A percentile compares a stretch with the other conserved stretches of the same genome.
Conservation (phyloP, 345 rosid genomes). For the Aegle marmelos region DNA sequence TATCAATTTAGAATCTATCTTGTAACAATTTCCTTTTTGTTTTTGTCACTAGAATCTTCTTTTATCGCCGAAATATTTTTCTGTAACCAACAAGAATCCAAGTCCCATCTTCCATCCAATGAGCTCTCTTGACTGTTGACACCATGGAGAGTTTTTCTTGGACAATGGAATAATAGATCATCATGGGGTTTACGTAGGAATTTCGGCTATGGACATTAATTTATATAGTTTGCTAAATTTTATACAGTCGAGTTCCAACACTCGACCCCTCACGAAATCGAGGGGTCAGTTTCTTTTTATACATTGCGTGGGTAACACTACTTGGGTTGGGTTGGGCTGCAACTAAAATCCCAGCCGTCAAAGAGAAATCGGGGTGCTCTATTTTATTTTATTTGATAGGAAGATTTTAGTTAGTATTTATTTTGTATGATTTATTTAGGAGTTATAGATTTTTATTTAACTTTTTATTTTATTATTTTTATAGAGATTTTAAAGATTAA, state of each 20-base stretch:
- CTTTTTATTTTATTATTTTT: no score
- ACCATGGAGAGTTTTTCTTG: neutral
- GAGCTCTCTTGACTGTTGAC: neutral
- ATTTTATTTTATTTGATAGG: no score
- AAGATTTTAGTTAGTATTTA: no score
- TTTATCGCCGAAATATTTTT: neutral
- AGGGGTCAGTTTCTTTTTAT: neutral
- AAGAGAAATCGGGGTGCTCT: no score
- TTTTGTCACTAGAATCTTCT: neutral
- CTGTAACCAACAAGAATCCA: neutral
- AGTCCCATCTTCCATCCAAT: slow-evolving; percentile 1
- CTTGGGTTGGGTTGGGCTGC: no score
- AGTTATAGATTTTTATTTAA: no score
- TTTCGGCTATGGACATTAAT: neutral
- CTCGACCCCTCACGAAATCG: neutral
- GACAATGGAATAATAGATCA: neutral
- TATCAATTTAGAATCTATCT: slow-evolving; percentile 4
- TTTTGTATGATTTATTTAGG: no score
- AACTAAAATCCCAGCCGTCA: no score
- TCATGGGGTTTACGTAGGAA: neutral
- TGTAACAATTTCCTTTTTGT: neutral
- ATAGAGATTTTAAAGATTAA: no score
- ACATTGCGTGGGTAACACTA: no score
- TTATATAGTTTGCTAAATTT: neutral
- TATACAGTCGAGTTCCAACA: neutral